phyloP scores from a whole-genome alignment of 192 early-diverging fungal species.

The Coemansia nantahalensis region DNA sequence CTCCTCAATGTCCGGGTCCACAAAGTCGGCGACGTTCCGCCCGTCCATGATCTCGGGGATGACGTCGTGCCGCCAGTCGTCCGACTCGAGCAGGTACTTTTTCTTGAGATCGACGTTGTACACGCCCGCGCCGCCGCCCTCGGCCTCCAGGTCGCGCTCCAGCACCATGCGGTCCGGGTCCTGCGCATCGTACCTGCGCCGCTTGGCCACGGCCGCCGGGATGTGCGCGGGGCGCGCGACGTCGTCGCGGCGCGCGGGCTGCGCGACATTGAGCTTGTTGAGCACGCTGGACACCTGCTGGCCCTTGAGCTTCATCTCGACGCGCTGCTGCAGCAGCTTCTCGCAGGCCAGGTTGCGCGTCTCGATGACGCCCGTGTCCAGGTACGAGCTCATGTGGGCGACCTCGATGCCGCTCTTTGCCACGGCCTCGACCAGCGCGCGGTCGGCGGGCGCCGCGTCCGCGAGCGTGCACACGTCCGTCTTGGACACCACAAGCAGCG shows the following conservation, averaged over 20 bases:
- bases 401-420: conserved; percentile 67
- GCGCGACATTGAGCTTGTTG: conserved; percentile 94
- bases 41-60: conserved; percentile 99
- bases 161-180: conserved; percentile 82
- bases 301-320: conserved; percentile 93
- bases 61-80: conserved; percentile 94
- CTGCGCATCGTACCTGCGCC: conserved; percentile 70
- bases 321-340: conserved; percentile 83
- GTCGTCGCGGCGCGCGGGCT: conserved; percentile 83
- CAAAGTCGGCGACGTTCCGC: conserved; percentile 97
- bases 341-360: conserved; percentile 94
- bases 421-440: conserved; percentile 72
- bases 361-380: conserved; percentile 96
- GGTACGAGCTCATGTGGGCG: conserved; percentile 83
- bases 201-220: conserved; percentile 68
- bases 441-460: conserved; percentile 69
- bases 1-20: conserved; percentile 97
- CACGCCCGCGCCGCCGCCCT: conserved; percentile 93
- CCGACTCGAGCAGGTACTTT: conserved; percentile 76
- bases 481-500: conserved; percentile 93
- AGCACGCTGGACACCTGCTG: conserved; percentile 88
- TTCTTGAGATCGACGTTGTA: conserved; percentile 96
- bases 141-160: conserved; percentile 88
- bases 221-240: conserved; percentile 78
- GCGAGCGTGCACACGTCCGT: conserved; percentile 86